Evolutionary conservation across 371 early-diverging fungal species (phyloP).

Genomic region (Amoeboaphelidium protococcarum): DNA sequence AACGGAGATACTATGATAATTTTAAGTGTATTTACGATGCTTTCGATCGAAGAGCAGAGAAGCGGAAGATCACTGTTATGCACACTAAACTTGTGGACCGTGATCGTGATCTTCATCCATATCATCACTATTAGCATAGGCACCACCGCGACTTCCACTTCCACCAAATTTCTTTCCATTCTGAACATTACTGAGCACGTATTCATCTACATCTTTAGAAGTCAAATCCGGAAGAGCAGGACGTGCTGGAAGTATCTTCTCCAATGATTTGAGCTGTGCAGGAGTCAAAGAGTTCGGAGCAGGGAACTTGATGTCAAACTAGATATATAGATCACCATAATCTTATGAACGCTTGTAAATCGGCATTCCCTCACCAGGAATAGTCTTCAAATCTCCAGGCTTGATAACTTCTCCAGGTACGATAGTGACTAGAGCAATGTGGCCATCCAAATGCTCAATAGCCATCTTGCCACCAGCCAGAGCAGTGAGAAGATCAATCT

Average conservation of each 20-base stretch:
- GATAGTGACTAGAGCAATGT: constrained; percentile 55
- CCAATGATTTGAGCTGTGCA: constrained; percentile 10
- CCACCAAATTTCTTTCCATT: no score
- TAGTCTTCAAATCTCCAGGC: constrained; percentile 20
- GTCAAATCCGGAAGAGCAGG: constrained; percentile 7
- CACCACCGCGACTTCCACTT: background rate
- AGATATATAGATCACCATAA: constrained; percentile 62
- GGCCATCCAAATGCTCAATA: constrained; percentile 68
- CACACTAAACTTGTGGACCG: background rate
- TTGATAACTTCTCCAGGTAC: constrained; percentile 70
- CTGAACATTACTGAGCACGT: no score
- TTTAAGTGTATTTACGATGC: no score
- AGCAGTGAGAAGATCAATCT: constrained; percentile 74
- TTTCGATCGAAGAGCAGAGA: no score
- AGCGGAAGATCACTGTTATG: no score
- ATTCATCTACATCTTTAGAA: constrained; percentile 7
- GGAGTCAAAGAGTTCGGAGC: constrained; percentile 30
- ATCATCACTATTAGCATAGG: background rate
- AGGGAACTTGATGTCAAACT: constrained; percentile 69
- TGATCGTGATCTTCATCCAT: background rate
- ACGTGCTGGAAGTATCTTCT: constrained; percentile 16
- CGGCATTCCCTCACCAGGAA: constrained; percentile 27
- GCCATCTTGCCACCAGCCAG: constrained; percentile 70
- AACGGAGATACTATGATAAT: no score
- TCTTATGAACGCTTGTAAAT: constrained; percentile 30